Percentiles rank a stretch among this genome's conserved stretches.
phyloP scores from a whole-genome alignment of 129 eudicot species.

The Flaveria ramosissima region DNA sequence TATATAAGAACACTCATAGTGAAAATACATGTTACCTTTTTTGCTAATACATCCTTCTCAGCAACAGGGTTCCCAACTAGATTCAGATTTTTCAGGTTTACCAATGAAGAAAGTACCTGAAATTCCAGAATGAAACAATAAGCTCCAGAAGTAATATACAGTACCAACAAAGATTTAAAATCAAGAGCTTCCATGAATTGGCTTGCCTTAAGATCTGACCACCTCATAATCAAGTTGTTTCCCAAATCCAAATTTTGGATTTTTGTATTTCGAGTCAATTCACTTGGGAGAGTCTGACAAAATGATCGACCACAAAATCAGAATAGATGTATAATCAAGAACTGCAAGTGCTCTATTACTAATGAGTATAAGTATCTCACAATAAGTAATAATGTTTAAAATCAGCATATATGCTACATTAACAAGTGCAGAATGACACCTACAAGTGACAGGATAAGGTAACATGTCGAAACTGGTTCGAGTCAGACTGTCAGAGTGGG shows the following conservation, averaged over 20 bases:
- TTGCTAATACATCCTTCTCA: conserved; percentile 60
- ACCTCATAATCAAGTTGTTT: conserved; percentile 65
- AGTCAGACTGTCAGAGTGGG: too few species aligned
- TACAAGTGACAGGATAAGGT: conserved; percentile 2
- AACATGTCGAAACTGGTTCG: neutral
- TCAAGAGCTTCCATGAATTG: conserved; percentile 12
- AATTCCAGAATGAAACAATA: conserved; percentile 23
- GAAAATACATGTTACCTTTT: conserved; percentile 54
- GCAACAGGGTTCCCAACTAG: conserved; percentile 87
- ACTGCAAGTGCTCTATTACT: conserved; percentile 11
- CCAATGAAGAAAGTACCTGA: conserved; percentile 73
- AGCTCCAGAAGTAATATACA: conserved; percentile 5
- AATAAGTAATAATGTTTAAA: neutral
- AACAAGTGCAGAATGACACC: conserved; percentile 5
- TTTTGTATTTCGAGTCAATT: conserved; percentile 53
- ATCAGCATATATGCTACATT: neutral
- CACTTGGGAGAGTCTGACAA: conserved; percentile 63
- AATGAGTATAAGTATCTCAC: neutral
- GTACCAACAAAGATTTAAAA: neutral
- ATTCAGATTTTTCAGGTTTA: conserved; percentile 68
- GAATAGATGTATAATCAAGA: neutral
- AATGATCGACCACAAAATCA: conserved; percentile 6
- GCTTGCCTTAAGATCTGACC: conserved; percentile 81
- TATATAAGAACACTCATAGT: conserved; percentile 1
- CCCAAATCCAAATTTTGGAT: conserved; percentile 84